phyloP scores from a whole-genome alignment of 345 rosid species.

The Eucalyptus melliodora region DNA sequence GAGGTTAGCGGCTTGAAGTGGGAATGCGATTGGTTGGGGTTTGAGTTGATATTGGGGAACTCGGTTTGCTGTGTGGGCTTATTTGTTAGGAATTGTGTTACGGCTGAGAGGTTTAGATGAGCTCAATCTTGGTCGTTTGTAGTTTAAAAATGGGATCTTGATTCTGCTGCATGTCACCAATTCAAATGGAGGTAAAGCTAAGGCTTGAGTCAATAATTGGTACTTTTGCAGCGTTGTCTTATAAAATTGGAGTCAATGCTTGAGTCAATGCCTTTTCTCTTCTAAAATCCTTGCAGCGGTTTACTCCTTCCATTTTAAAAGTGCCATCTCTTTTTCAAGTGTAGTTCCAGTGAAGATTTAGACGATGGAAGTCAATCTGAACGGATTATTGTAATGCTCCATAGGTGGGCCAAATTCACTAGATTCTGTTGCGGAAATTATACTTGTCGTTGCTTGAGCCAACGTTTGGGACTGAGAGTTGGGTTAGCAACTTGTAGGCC shows the following conservation, averaged over 20 bases:
- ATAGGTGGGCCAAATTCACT: not conserved
- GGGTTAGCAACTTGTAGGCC: not conserved
- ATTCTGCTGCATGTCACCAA: not conserved
- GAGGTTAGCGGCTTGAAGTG: conserved; percentile 29
- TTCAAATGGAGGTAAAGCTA: not conserved
- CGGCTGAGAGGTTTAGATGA: not conserved
- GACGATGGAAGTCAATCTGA: not conserved
- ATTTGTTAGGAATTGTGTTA: not conserved
- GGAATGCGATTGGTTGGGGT: not conserved
- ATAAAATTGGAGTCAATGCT: not conserved
- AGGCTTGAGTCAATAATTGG: not conserved
- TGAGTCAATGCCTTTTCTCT: not conserved
- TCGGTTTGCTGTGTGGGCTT: not conserved
- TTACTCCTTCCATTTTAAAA: not conserved
- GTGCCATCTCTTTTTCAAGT: not conserved
- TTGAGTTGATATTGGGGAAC: not conserved
- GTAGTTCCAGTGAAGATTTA: not conserved
- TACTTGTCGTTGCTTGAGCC: not conserved
- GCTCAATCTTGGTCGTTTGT: not conserved
- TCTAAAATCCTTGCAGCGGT: not conserved
- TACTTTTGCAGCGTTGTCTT: not conserved
- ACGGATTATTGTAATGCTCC: not conserved
- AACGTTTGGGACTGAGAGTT: not conserved
- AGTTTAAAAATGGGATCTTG: not conserved
- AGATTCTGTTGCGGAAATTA: not conserved